Base-by-base conservation (phyloP, 768 basidiomycete species). In the Cyclocybe cylindracea region DNA sequence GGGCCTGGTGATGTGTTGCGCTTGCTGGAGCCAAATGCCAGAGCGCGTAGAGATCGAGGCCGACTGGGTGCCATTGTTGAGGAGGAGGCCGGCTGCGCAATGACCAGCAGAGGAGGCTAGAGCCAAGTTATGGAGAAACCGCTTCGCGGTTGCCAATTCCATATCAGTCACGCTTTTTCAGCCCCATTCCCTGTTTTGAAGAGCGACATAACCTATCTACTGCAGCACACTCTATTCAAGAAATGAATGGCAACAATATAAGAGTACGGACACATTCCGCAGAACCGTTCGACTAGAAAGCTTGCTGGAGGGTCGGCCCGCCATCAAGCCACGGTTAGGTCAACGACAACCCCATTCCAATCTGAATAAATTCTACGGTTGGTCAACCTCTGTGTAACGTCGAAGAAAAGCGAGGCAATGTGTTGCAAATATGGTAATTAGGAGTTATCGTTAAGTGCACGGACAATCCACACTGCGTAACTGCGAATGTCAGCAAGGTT, bases 31-130 rank as follows among this genome's bases (percentile, higher is more conserved):
- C 53, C 77, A 69, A 72, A 84, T 65, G 79, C 66, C 32, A 86
- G 70, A 29, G 75, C 72, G 54, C 78, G 82, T 29, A 89, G 73
- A 11, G 84, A 83, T 55, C 80, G 80, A 61, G 84, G 72, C 56
- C 77, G 76, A 54, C 57, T 67, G 11, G 74, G 66, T 53, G 75
- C 70, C 77, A 73, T 83, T 71, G 45, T 51, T 33, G 41, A 35
- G 46, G 38, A 33, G 39, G 47, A 46, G 48, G 37, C n/a, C 37
- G 43, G 48, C 42, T 59, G 48, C 37, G 45, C 40, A 50, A 36
- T 38, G 44, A 44, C 41, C 31, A 49, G 31, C 51, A 29, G 39
- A 33, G 49, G 32, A 35, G 43, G 41, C 40, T 45, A 29, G 33
- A 38, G 55, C 34, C 46, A 33, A 40, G 42, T 31, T 48, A 48